Evolutionary conservation across 352 stramenopile genomes (phyloP), one percentile per base, ranked within the genome.

Genomic region (Hyaloperonospora brassicae): DNA sequence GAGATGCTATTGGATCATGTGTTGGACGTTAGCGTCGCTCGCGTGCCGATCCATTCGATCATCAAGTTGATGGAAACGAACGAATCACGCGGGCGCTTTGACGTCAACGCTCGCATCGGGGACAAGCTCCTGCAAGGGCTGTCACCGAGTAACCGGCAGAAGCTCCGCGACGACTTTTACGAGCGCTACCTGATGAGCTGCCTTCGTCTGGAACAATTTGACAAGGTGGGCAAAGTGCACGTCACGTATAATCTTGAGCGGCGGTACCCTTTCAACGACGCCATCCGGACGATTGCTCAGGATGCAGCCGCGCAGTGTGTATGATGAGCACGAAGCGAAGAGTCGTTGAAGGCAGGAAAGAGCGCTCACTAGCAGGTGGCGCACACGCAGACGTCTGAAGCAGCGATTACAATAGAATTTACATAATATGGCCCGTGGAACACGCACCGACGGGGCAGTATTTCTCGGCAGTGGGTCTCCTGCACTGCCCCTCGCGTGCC

Each of bases 131-230:
- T 67, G 7, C 17, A 63, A 12, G 62, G 59, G 12, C 43, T 65
- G 7, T 57, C 59, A n/a, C 13, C 41, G 14, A 49, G 40, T 9
- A 57, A 63, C 34, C 53, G 53, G 25, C 5, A 2, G 14, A 70
- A 70, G 48, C 62, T 77, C 9, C 52, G 59, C 6, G 57, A 72
- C 14, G 55, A 61, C 8, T 73, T 72, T 31, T 70, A 69, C 41
- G 68, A 73, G 54, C 53, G 52, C 21, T 73, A 63, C 41, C 42
- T 65, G 39, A 76, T 76, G 68, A 72, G 68, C 44, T 72, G 63
- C 34, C 43, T 73, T 34, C 64, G 61, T 14, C 55, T 72, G 8
- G 62, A 72, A 36, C 61, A 55, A 31, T 71, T 72, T 39, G 57
- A 70, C 40, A 44, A 72, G 50, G 61, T 76, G 17, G 41, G 47